Conservation (phyloP, 2,329 filamentous ascomycete genomes). For the Emmonsiellopsis sp. region DNA sequence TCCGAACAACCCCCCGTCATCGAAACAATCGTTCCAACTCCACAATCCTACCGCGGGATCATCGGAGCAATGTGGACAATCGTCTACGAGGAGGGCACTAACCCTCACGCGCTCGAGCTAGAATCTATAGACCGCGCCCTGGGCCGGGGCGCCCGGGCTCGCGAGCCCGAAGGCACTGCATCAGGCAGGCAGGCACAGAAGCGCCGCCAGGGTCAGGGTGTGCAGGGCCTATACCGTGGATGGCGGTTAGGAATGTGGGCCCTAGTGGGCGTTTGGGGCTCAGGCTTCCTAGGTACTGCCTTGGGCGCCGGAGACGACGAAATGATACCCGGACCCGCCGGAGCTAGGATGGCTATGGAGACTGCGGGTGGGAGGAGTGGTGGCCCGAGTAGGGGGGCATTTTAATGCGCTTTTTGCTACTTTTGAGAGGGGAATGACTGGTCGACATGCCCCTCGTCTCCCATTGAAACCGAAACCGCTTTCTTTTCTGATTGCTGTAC, state of each 20-base stretch:
- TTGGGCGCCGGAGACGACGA: slow-evolving; percentile 29
- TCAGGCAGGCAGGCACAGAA: slow-evolving; percentile 23
- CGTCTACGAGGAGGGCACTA: slow-evolving; percentile 66
- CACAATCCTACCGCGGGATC: slow-evolving; percentile 72
- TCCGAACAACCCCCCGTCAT: slow-evolving; percentile 31
- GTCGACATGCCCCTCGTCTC: neutral
- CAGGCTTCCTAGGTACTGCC: slow-evolving; percentile 34
- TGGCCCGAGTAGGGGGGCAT: slow-evolving; percentile 1
- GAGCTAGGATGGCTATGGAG: slow-evolving; percentile 10
- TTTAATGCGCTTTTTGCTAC: neutral
- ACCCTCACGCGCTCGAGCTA: slow-evolving; percentile 36
- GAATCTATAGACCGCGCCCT: slow-evolving; percentile 32
- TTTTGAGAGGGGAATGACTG: neutral
- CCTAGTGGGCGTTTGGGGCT: slow-evolving; percentile 47
- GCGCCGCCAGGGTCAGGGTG: slow-evolving; percentile 44
- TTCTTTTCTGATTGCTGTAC: neutral
- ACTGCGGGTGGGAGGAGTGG: slow-evolving; percentile 3
- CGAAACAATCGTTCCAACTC: slow-evolving; percentile 67
- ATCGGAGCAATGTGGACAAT: slow-evolving; percentile 89
- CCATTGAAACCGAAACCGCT: neutral
- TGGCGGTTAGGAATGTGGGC: slow-evolving; percentile 51
- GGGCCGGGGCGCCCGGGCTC: slow-evolving; percentile 16
- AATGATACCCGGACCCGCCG: slow-evolving; percentile 11
- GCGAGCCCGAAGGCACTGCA: slow-evolving; percentile 22
- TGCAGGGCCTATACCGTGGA: slow-evolving; percentile 48